These are phyloP conservation scores for Bidens hawaiensis DNA, from an alignment of 140 eudicot species.

Conservation along the genomic window DNA sequence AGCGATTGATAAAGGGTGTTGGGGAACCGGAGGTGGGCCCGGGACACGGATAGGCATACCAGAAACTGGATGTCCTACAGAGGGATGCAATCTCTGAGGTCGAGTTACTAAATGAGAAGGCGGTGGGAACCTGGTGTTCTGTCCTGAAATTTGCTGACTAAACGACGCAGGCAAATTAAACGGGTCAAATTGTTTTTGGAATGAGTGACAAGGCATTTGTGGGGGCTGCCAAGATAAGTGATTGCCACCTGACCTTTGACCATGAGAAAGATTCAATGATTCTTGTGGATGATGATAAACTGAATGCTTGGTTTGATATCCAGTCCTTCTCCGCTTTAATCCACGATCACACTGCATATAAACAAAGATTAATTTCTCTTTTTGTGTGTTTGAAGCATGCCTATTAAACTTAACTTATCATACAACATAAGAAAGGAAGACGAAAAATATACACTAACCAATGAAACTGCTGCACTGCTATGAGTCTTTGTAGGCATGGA, in stretches of 20 bases:
- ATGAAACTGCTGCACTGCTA: conserved; percentile 33
- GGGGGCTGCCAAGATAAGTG: conserved; percentile 56
- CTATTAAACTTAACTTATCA: conserved; percentile 5
- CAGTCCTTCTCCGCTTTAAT: conserved; percentile 32
- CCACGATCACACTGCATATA: conserved; percentile 57
- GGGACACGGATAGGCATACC: conserved; percentile 53
- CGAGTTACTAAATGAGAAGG: conserved; percentile 33
- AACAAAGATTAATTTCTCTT: background rate
- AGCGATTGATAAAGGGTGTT: conserved; percentile 28
- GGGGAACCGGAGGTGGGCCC: conserved; percentile 57
- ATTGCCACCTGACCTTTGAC: conserved; percentile 31
- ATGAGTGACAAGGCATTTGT: conserved; percentile 31
- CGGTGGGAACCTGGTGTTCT: conserved; percentile 28
- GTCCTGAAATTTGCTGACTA: conserved; percentile 37
- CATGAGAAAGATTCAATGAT: conserved; percentile 34
- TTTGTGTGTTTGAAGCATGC: too few relatives aligned
- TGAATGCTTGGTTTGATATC: conserved; percentile 31
- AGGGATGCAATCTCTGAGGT: conserved; percentile 41
- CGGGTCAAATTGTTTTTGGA: conserved; percentile 43
- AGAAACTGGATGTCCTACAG: conserved; percentile 32
- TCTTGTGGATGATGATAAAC: too few relatives aligned
- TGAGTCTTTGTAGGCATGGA: conserved; percentile 31
- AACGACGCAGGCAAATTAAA: too few relatives aligned
- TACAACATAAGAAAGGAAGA: background rate
- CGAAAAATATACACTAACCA: conserved; percentile 24